Base-by-base conservation (phyloP, 805 yeast genomes). In the Nakazawaea ambrosiae region DNA sequence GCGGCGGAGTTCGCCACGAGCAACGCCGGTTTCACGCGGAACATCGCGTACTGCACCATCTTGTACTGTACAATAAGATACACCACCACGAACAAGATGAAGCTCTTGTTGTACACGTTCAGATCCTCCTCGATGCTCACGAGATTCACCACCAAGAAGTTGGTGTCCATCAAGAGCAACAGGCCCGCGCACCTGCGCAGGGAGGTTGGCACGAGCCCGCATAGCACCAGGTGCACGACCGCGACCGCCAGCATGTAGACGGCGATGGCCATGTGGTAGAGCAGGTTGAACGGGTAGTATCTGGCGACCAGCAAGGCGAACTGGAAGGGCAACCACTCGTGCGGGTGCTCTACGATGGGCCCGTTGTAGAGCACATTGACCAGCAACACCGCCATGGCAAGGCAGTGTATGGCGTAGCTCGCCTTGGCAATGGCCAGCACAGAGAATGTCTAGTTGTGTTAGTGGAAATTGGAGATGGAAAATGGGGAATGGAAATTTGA, bases 251-350 rank as follows among this genome's bases (percentile, higher is more conserved):
- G 7, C 14, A 20, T 19, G 20, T 37, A 37, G 5, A 37, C 11
- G 12, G 17, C 26, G 9, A 27, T 12, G 6, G 11, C 3, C n/a
- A 37, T 20, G 10, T 37, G 31, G 27, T 37, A 31, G 11, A 37
- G 7, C 12, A 35, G 25, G 24, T 31, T 37, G 32, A 31, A 37
- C 4, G 40, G 40, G 27, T 37, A 37, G 11, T 31, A 11, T 15
- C 14, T 20, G 8, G 20, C 11, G 17, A 37, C 26, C 20, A 20
- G 24, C 6, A 37, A 16, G 8, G 32, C 23, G 14, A 19, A 37
- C 20, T 37, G 35, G 31, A 36, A 30, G 8, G 40, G 40, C 32
- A 37, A 31, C 40, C 40, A 37, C 26, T 37, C 40, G 11, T 9
- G 4, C 5, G n/a, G 19, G 25, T 36, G 31, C n/a, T 36, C 39